Conservation (phyloP, 2,329 filamentous ascomycete species). For the Penicillium hordei region DNA sequence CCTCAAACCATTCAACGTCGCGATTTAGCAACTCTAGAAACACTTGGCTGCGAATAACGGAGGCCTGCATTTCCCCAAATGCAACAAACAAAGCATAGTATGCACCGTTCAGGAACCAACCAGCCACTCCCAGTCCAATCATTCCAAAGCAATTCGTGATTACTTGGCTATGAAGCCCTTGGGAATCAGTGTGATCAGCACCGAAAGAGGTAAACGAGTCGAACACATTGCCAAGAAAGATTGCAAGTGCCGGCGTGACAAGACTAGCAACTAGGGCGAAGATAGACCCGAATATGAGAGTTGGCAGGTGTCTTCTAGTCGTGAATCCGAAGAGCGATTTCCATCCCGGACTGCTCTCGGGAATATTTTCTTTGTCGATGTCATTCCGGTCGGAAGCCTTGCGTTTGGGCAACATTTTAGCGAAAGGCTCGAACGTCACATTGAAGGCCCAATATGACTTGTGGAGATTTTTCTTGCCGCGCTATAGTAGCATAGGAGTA, state of each 20-base stretch:
- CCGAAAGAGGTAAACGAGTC: conserved; percentile 68
- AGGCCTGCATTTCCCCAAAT: conserved; percentile 80
- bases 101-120: conserved; percentile 65
- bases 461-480: neutral
- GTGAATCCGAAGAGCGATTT: conserved; percentile 71
- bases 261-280: conserved; percentile 61
- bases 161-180: conserved; percentile 57
- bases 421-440: neutral
- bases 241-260: conserved; percentile 63
- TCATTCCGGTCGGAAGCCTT: neutral
- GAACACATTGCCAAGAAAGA: conserved; percentile 75
- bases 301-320: conserved; percentile 56
- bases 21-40: conserved; percentile 70
- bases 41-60: conserved; percentile 60
- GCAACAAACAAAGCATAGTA: conserved; percentile 71
- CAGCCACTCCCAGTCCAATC: conserved; percentile 60
- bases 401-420: neutral
- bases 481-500: neutral
- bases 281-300: conserved; percentile 56
- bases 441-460: neutral
- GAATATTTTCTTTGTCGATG: neutral
- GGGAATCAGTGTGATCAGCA: conserved; percentile 50
- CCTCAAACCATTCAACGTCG: conserved; percentile 81
- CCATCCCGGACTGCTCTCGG: conserved; percentile 40
- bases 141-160: conserved; percentile 64